Base-by-base conservation (phyloP, 176 grass and related monocot species). In the Oryza longistaminata region DNA sequence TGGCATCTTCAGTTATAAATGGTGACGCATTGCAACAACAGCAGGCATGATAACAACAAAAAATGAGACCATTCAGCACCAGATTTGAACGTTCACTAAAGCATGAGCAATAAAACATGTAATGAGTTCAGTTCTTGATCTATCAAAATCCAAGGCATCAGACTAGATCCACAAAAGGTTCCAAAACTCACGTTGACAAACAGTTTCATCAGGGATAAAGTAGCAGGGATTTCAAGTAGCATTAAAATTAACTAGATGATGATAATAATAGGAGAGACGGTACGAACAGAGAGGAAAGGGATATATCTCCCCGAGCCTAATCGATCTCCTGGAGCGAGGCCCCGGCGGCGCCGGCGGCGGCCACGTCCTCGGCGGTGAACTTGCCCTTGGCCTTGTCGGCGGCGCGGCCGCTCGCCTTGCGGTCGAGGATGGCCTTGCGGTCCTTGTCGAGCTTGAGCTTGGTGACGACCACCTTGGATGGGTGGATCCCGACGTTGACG, bases 371-470 rank as follows among this genome's bases (percentile, higher is more conserved):
- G 10, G 89, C 93, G 1, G 95, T 91, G 80, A 98, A 98, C 80
- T 98, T 98, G 46, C 93, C 95, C 85, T 98, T 98, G 58, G 91
- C 91, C 93, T 98, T 98, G 85, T 98, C 95, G 1, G 93, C 95
- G 16, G 87, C 85, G 81, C 95, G 90, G 46, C 95, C 95, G 13
- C 89, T 79, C 0, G 95, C 95, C 87, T 98, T 98, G 80, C 95
- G 93, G 25, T 98, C 95, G 9, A 98, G 92, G 27, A 98, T 80
- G 0, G 93, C 93, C 91, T 95, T 98, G 34, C 95, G 93, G 80
- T 98, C 95, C 89, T 98, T 98, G 93, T 98, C 95, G 22, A 98
- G 95, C 89, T 98, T 98, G 21, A 98, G 87, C 87, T 98, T 98
- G 76, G 95, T 93, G 7, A 98, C 87, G 14, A 93, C 17, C 0